Base-by-base conservation (phyloP, 495 filamentous ascomycete genomes). In the Annulohypoxylon moriforme region DNA sequence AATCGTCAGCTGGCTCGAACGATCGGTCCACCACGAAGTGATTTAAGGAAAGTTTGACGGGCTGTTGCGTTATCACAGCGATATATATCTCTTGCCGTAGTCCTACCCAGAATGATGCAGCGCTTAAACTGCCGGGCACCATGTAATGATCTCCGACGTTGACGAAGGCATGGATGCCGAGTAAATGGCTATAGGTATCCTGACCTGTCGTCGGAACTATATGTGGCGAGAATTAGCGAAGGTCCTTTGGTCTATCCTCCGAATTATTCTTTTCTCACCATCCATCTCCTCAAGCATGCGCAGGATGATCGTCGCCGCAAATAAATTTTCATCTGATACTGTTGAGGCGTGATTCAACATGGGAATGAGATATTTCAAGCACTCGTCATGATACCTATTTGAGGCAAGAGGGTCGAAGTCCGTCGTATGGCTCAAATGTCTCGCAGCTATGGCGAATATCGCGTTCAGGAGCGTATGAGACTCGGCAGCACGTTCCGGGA, bases 251-350 rank as follows among this genome's bases (percentile, higher is more conserved):
- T 0, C 9, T 24, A 9, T 14, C 33, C 31, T 22, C 24, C 13
- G 31, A 14, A 11, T 11, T 6, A 4, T 24, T 24, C 7, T 16
- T 60, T 18, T 63, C 80, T 77, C 75, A 86, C 87, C 83, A 62
- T 89, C 85, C 71, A 89, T 87, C 68, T 90, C 89, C 77, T 90
- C 87, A 11, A 89, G 74, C 42, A 89, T 84, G 16, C 88, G 83
- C 20, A 90, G 79, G 60, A 91, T 89, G 7, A 91, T 86, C 3
- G 83, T 86, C 2, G 88, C 86, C 3, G 88, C 87, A 50, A 91
- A 85, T 4, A 89, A 80, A 42, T 90, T 85, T 65, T 88, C 87
- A 58, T 89, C 87, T 16, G 82, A 80, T 9, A 89, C 81, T 8
- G 85, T 85, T 1, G 86, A 81, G 18, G 82, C 78, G 33, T 88